A percentile compares a stretch with the other conserved stretches of the same genome.
Evolutionary conservation across 2,329 filamentous ascomycete species (phyloP).

Genomic region (Geosmithia putterillii): DNA sequence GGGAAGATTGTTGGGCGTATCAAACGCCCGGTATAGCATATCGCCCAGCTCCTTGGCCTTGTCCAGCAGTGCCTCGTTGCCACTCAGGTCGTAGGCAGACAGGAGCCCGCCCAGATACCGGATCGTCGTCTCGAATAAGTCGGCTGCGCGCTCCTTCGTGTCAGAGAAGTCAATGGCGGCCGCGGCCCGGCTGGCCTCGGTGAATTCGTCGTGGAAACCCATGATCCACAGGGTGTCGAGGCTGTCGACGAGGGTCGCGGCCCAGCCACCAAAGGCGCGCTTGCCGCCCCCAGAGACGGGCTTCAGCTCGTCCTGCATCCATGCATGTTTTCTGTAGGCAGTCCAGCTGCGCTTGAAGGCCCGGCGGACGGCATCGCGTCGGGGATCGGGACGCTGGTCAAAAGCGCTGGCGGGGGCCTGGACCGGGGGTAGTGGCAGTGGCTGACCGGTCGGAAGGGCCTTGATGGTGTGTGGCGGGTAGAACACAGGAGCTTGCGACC

Average conservation of each 20-base stretch:
- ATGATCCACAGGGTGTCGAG: constrained; percentile 53
- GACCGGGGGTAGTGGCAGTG: constrained; percentile 2
- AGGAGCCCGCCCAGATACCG: constrained; percentile 40
- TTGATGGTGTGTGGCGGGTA: constrained; percentile 5
- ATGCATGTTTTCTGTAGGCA: constrained; percentile 38
- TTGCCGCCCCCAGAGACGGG: constrained; percentile 33
- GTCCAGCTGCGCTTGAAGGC: constrained; percentile 22
- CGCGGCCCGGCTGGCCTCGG: constrained; percentile 35
- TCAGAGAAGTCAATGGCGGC: constrained; percentile 35
- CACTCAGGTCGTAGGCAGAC: constrained; percentile 35
- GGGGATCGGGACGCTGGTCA: constrained; percentile 3
- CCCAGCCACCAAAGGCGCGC: constrained; percentile 40
- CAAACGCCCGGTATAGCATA: constrained; percentile 38
- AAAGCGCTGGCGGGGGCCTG: constrained; percentile 5
- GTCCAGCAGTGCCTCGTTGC: constrained; percentile 25
- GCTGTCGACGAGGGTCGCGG: constrained; percentile 45
- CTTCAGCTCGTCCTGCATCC: constrained; percentile 37
- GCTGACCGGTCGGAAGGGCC: constrained; percentile 2
- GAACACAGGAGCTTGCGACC: constrained; percentile 2
- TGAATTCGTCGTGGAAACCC: constrained; percentile 43
- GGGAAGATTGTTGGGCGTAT: constrained; percentile 38
- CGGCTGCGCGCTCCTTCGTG: constrained; percentile 25
- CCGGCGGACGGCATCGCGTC: constrained; percentile 3
- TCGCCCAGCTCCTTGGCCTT: constrained; percentile 39
- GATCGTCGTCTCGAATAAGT: constrained; percentile 41